Evolutionary conservation across 106 monocot species (phyloP), one percentile per base, ranked within the genome.

Genomic region (Dendrobium chrysotoxum): DNA sequence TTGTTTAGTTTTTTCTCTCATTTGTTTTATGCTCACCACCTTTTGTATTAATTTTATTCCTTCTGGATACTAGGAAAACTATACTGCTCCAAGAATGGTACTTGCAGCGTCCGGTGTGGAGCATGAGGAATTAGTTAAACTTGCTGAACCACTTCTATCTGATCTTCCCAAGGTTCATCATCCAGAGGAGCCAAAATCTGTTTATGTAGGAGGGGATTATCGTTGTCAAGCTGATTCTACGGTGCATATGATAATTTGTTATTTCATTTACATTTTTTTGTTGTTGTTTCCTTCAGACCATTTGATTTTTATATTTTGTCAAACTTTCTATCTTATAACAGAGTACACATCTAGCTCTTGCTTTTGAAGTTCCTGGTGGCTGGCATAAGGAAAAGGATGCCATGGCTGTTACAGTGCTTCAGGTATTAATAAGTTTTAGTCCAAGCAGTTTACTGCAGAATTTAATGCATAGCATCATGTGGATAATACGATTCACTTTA

Each of bases 311-410:
- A 45, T 8, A 15, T 57, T 54, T 71, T 55, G 79, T 53, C 30
- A 41, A 40, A 44, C 66, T 54, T 77, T 81, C 26, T 66, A 66
- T 70, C 75, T 30, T 35, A 8, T 4, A 80, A 83, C 87, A 95
- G 95, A 87, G 70, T 7, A 87, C 92, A 64, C 95, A 95, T 79
- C 76, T 95, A 55, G 92, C 95, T 61, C 80, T 95, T 65, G 95
- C 92, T 76, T 95, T 95, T 88, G 95, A 95, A 81, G 85, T 92
- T 78, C 95, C 95, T 85, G 95, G 95, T 83, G 95, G 95, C 0
- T 95, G 95, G 95, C 82, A 80, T 68, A 83, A 95, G 5, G 95
- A 95, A 53, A 92, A 92, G 77, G 89, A 90, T 44, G 90, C 95
- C n/a, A 91, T 95, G 85, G 85, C 84, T 57, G 44, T 91, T 71